Base-by-base conservation (phyloP, 2,329 filamentous ascomycete species). In the Tolypocladium amazonense region DNA sequence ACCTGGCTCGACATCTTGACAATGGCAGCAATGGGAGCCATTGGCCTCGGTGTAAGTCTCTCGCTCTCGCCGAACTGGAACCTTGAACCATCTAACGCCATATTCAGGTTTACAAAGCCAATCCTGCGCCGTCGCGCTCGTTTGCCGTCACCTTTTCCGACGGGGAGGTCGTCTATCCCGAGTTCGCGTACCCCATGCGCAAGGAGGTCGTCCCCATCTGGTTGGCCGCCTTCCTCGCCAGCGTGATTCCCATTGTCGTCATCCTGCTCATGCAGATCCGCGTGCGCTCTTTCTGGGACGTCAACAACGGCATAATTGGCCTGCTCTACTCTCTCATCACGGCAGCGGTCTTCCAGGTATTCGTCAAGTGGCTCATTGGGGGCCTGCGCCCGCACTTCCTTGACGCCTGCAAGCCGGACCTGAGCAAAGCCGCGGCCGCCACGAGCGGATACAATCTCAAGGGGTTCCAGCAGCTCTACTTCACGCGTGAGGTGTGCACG, bases 341-440 rank as follows among this genome's bases (percentile, higher is more conserved):
- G 7, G 86, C 86, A 4, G 85, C 87, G n/a, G 83, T 90, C 56
- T 89, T 91, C 75, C 88, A 91, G 68, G 87, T 90, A 64, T 87
- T 90, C 68, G 67, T 90, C 70, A 91, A 91, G 73, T 87, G 82
- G 81, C 80, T 90, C 50, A 89, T 91, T 63, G 88, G 88, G 18
- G 88, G 87, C 18, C 75, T 88, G 25, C 81, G 87, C n/a, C 88
- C 88, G 1, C 85, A 89, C 70, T 90, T 90, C 75, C 78, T 90
- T 25, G 79, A 78, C 27, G 86, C 88, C 58, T 90, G 87, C 79
- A 81, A 86, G 70, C 88, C 87, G 0, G 70, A 73, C 33, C 33
- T 67, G 12, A 63, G 37, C 45, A 61, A 61, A 35, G 65, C 65
- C 8, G 61, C 59, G 9, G 59, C 59, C 9, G 62, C 57, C n/a